These are phyloP conservation scores for Yamadazyma spencermartinsiae DNA, from an alignment of 1,139 yeast species.

Conservation along the genomic window DNA sequence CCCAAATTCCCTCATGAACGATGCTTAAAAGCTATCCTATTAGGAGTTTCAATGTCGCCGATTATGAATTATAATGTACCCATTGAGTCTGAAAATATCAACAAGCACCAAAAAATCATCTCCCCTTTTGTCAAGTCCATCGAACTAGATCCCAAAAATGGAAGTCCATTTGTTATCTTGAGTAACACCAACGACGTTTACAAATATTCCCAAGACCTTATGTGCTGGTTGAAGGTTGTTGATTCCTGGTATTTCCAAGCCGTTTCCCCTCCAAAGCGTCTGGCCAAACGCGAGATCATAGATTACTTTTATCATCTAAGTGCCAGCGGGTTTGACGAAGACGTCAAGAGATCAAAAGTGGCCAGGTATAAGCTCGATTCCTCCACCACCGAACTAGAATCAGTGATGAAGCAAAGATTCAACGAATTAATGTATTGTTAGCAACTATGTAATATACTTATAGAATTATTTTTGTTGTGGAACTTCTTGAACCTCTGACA, in stretches of 20 bases:
- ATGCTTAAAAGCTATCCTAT: slow-evolving; percentile 29
- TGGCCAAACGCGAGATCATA: slow-evolving; percentile 2
- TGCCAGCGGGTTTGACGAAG: slow-evolving; percentile 21
- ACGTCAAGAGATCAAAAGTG: slow-evolving; percentile 19
- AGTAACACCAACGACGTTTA: slow-evolving; percentile 36
- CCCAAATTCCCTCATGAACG: slow-evolving; percentile 15
- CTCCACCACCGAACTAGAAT: slow-evolving; percentile 20
- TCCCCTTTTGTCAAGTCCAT: slow-evolving; percentile 31
- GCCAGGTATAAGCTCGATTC: slow-evolving; percentile 25
- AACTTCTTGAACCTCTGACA: slow-evolving; percentile 6
- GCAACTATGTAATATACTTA: slow-evolving; percentile 1
- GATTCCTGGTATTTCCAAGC: slow-evolving; percentile 49
- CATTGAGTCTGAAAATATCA: slow-evolving; percentile 7
- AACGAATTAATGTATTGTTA: slow-evolving; percentile 16
- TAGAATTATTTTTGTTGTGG: neutral
- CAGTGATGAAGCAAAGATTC: slow-evolving; percentile 25
- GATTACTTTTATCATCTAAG: slow-evolving; percentile 14
- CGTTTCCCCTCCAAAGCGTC: slow-evolving; percentile 5
- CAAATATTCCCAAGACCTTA: slow-evolving; percentile 38
- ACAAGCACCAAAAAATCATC: slow-evolving; percentile 9
- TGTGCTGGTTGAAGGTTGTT: slow-evolving; percentile 46
- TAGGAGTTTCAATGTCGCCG: slow-evolving; percentile 52
- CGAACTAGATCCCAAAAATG: slow-evolving; percentile 34
- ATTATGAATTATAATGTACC: slow-evolving; percentile 37
- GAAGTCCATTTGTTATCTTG: slow-evolving; percentile 43